phyloP scores from a whole-genome alignment of 2,329 filamentous ascomycete species.

The Pseudogymnoascus sp. region DNA sequence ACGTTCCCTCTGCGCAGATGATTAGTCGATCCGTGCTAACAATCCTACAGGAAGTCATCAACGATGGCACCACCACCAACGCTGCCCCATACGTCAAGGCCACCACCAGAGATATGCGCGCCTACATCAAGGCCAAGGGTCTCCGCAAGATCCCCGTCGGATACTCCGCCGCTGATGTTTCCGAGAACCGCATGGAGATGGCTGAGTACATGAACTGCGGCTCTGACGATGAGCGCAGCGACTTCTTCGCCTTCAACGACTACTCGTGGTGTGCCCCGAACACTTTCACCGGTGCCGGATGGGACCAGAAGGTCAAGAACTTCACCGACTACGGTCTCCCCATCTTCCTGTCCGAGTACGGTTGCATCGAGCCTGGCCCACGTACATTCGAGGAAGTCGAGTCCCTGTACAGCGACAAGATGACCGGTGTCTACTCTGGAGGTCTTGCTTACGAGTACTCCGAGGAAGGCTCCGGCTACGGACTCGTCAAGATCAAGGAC shows the following conservation, averaged over 20 bases:
- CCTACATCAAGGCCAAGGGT: constrained; percentile 75
- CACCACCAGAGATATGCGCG: constrained; percentile 91
- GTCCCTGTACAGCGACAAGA: constrained; percentile 70
- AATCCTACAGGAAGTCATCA: constrained; percentile 65
- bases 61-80: constrained; percentile 77
- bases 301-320: constrained; percentile 73
- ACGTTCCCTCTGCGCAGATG: background rate
- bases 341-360: constrained; percentile 97
- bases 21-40: background rate
- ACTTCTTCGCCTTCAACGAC: constrained; percentile 99
- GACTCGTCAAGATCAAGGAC: constrained; percentile 64
- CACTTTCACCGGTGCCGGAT: constrained; percentile 69
- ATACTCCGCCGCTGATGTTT: constrained; percentile 93
- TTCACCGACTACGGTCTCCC: constrained; percentile 87
- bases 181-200: constrained; percentile 70
- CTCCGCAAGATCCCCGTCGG: constrained; percentile 80
- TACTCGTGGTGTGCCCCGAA: constrained; percentile 97
- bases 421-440: constrained; percentile 84
- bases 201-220: constrained; percentile 96
- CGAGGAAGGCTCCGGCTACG: constrained; percentile 84
- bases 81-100: constrained; percentile 96
- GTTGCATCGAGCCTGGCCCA: constrained; percentile 67
- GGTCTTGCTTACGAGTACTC: constrained; percentile 99
- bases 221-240: constrained; percentile 58
- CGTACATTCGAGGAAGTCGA: constrained; percentile 81